Base-by-base conservation (phyloP, 805 yeast species). In the Candida tallmaniae region DNA sequence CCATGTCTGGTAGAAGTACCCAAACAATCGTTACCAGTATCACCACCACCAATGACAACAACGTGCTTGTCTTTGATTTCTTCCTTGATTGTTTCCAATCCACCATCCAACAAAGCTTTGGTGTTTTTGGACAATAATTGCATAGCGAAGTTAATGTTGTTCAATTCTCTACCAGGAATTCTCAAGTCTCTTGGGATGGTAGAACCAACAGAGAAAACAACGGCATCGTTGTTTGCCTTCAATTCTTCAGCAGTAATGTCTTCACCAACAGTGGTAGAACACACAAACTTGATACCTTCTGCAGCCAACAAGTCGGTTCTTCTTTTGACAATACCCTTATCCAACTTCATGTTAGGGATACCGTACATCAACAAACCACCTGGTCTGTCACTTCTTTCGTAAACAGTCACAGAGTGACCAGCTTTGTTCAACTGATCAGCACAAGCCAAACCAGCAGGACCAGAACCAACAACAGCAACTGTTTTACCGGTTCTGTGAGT, bases 351-450 rank as follows among this genome's bases (percentile, higher is more conserved):
- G 73, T 90, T 90, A 49, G 98, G 98, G 65, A 90, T 90, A 77
- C 98, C 98, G 62, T 90, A 90, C 97, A 93, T 93, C 67, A 90
- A 64, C 57, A 90, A 73, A 38, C 98, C 98, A 72, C 98, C 98
- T 31, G 90, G 83, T 60, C 97, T 78, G 66, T 93, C 97, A 34
- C 89, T 72, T 58, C 97, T 79, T 68, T 90, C 98, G 60, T 82
- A 90, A 31, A 90, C 93, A 23, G 89, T 85, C 34, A 93, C 97
- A 11, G 58, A 50, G 62, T 90, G 98, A 38, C 98, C 98, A 23
- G 97, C 97, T 56, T 80, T 83, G 74, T 90, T 90, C 59, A 90
- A 76, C 70, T 90, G 97, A 60, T 90, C 97, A 42, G 98, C 97
- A 58, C 89, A 78, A 27, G 98, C 94, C 56, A 90, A 71, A 56